These are phyloP conservation scores for Cyanidium caldarium DNA, from an alignment of 23 red algal species.

Conservation along the genomic window DNA sequence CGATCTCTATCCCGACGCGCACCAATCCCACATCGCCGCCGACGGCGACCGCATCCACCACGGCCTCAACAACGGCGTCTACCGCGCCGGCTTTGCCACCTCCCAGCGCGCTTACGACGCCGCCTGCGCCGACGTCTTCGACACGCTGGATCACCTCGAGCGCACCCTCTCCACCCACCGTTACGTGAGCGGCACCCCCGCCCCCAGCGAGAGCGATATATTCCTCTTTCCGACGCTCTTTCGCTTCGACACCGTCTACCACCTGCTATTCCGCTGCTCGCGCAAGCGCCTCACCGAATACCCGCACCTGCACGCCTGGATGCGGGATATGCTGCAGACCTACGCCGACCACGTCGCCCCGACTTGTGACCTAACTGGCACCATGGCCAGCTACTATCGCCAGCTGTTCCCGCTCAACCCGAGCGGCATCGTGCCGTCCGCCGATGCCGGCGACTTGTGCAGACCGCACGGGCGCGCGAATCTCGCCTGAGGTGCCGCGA, in stretches of 20 bases:
- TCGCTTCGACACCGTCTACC: constrained; percentile 77
- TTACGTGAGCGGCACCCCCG: constrained; percentile 26
- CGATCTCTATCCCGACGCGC: background rate
- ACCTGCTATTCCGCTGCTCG: constrained; percentile 41
- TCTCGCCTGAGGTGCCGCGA: no score
- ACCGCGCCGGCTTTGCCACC: constrained; percentile 76
- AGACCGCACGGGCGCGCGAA: background rate
- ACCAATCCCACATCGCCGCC: constrained; percentile 18
- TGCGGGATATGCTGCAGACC: constrained; percentile 47
- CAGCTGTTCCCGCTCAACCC: constrained; percentile 85
- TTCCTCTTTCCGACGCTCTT: constrained; percentile 76
- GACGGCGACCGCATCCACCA: constrained; percentile 17
- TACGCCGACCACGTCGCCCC: constrained; percentile 13
- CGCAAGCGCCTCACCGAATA: constrained; percentile 53
- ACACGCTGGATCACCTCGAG: constrained; percentile 44
- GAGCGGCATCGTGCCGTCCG: constrained; percentile 51
- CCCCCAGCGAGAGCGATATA: constrained; percentile 57
- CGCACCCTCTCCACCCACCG: constrained; percentile 9
- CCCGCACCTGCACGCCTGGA: constrained; percentile 19
- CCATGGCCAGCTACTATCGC: constrained; percentile 43
- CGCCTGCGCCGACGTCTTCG: constrained; percentile 23
- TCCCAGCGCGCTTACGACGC: constrained; percentile 57
- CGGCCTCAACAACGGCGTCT: constrained; percentile 82
- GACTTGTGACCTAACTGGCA: constrained; percentile 55
- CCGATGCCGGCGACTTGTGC: constrained; percentile 3